Percentiles rank a stretch among this genome's conserved stretches.
Evolutionary conservation across 202 grass and related monocot species (phyloP).

Genomic region (Hordeum pubiflorum): DNA sequence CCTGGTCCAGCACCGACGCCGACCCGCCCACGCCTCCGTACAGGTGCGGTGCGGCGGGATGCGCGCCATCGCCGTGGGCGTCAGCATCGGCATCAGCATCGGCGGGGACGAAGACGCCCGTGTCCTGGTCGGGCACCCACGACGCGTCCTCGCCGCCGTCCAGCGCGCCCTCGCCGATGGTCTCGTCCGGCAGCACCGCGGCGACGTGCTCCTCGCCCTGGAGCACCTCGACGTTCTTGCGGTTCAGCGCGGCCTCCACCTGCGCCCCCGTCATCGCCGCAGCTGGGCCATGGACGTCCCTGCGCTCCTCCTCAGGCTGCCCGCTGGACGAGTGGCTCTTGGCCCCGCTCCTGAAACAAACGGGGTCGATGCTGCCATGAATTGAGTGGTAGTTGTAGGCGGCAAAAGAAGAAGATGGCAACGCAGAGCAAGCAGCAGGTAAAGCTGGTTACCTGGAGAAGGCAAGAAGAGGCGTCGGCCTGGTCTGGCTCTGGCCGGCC

Average conservation of each 20-base stretch:
- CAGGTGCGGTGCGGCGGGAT: background rate
- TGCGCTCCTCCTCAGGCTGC: background rate
- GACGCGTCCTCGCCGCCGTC: background rate
- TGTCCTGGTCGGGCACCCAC: conserved; percentile 48
- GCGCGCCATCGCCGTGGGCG: background rate
- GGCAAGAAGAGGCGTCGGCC: background rate
- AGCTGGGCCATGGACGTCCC: background rate
- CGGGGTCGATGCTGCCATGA: too few species aligned
- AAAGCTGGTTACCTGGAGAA: background rate
- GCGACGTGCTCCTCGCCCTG: background rate
- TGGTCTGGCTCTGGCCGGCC: background rate
- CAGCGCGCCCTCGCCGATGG: background rate
- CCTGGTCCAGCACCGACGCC: conserved; percentile 46
- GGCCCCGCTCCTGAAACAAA: conserved; percentile 24
- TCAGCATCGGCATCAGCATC: background rate
- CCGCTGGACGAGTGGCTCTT: background rate
- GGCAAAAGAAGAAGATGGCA: background rate
- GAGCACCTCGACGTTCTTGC: conserved; percentile 38
- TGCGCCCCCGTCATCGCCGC: background rate
- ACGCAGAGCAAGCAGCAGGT: too few species aligned
- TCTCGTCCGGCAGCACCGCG: conserved; percentile 25
- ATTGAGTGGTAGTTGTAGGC: too few species aligned
- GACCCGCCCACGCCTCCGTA: background rate
- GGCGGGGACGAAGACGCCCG: conserved; percentile 51
- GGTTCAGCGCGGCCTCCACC: conserved; percentile 41